Percentiles rank a stretch among this genome's conserved stretches.
These are phyloP conservation scores for Eucalyptus erythrocorys DNA, from an alignment of 345 rosid genomes.

Conservation along the genomic window DNA sequence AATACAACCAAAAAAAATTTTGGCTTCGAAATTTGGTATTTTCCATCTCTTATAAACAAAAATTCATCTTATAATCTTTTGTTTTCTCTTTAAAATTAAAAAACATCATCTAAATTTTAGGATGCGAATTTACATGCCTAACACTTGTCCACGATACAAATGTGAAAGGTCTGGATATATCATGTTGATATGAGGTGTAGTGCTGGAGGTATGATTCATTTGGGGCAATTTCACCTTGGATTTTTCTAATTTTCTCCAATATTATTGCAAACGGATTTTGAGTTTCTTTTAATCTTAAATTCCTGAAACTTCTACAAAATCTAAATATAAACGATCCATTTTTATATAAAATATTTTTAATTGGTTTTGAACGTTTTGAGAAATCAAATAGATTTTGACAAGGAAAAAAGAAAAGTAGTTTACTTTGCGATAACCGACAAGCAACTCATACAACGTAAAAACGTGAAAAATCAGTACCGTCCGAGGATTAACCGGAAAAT, in stretches of 20 bases:
- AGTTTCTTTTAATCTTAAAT: background rate
- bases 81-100: background rate
- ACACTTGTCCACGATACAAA: rapidly evolving
- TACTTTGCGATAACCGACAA: background rate
- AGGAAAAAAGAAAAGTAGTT: background rate
- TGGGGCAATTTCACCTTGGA: background rate
- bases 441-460: background rate
- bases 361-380: background rate
- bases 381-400: background rate
- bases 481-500: background rate
- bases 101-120: background rate
- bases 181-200: background rate
- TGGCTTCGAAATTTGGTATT: too few species aligned
- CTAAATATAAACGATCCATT: background rate
- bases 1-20: too few species aligned
- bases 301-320: background rate
- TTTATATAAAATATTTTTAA: background rate
- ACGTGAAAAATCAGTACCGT: background rate
- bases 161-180: background rate
- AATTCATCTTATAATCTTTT: background rate
- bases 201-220: background rate
- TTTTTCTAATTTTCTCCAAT: background rate
- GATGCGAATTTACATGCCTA: rapidly evolving
- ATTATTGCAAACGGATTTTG: rapidly evolving
- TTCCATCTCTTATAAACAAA: background rate